Conservation (phyloP, 192 early-diverging fungal species). For the Coemansia sp. region DNA sequence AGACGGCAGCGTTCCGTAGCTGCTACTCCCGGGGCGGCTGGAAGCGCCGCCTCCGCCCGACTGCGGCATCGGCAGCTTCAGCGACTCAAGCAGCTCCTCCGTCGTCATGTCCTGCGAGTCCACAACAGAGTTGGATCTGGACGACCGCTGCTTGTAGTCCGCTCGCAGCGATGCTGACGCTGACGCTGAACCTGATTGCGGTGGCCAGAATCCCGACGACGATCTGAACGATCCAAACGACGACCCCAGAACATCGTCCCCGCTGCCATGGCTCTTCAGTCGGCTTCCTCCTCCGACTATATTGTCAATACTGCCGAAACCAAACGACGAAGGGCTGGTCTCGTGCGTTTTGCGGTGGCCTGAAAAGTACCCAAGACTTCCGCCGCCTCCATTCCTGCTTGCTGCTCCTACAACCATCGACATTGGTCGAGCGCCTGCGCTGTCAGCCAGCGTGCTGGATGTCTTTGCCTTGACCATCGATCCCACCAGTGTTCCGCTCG, state of each 20-base stretch:
- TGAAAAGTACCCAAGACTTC: constrained; percentile 36
- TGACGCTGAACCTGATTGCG: neutral
- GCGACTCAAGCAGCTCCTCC: constrained; percentile 48
- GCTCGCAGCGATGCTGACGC: neutral
- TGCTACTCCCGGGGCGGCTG: constrained; percentile 17
- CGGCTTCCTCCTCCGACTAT: neutral
- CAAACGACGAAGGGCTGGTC: neutral
- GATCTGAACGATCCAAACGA: constrained; percentile 9
- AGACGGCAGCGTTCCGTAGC: neutral
- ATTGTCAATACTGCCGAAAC: neutral
- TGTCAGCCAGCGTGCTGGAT: neutral
- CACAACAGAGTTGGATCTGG: constrained; percentile 19
- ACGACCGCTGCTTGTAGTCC: constrained; percentile 7
- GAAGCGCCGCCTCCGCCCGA: neutral
- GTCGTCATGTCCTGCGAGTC: constrained; percentile 41
- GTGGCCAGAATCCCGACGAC: constrained; percentile 38
- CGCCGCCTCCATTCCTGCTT: constrained; percentile 2
- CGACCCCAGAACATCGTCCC: constrained; percentile 3
- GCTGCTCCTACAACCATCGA: neutral
- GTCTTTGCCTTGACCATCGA: constrained; percentile 1
- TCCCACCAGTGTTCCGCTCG: neutral
- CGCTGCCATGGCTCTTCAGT: constrained; percentile 5
- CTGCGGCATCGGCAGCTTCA: constrained; percentile 38
- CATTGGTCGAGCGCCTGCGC: neutral
- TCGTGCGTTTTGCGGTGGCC: constrained; percentile 16